Evolutionary conservation across 1,284 basidiomycete genomes (phyloP), one percentile per base, ranked within the genome.

Genomic region (Termitomyces sp.): DNA sequence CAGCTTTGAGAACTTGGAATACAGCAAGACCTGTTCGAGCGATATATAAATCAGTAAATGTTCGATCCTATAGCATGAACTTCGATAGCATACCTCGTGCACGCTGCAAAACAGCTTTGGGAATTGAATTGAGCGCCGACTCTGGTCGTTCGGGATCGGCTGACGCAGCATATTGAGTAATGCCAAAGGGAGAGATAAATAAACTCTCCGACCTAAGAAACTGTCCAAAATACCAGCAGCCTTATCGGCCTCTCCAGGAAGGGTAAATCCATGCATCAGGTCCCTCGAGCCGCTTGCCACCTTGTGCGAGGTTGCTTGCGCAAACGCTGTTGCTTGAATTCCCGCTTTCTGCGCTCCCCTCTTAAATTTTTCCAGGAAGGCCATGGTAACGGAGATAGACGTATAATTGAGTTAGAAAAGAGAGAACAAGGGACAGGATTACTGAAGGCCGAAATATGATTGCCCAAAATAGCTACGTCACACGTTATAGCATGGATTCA

Each of bases 1-100:
- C 94, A 5, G 92, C 93, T 70, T 92, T 92, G 69, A 98, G 74
- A 26, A 98, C 93, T 63, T 94, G 93, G 80, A 98, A 98, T 58
- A 98, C 81, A 30, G 96, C 96, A 54, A 99, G 85, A 53, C 94
- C 92, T 94, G 50, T 17, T 46, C 42, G 15, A 28, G 26, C 7
- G 33, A 36, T 17, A 26, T 45, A 1, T 21, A 8, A 24, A 21
- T 47, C 17, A 51, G n/a, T 5, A 13, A n/a, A 10, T 19, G 8
- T 31, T 38, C 15, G 3, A 36, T 12, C 19, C 10, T 19, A 7
- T 5, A 28, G 4, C 17, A 45, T 9, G 7, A 36, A 26, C 7
- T 21, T 4, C 9, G n/a, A 15, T 24, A 26, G 63, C 77, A 59
- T 62, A 89, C 93, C 93, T 81, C 89, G 86, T 57, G 96, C 94